Evolutionary conservation across 352 stramenopile species (phyloP).

Genomic region (Globisporangium splendens): DNA sequence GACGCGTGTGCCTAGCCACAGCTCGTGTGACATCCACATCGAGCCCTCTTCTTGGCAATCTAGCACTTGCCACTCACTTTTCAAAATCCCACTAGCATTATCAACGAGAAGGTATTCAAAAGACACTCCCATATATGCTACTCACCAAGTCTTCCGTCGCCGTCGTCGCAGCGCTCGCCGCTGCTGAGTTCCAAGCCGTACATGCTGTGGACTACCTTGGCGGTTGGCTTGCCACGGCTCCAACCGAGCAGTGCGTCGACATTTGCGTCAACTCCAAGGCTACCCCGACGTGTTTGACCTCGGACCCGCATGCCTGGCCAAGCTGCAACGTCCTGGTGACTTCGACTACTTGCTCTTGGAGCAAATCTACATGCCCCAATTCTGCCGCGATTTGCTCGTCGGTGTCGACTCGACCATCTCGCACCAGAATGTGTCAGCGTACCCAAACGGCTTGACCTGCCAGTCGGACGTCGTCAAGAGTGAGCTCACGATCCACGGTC

Average conservation of each 20-base stretch:
- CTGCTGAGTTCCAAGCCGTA: slow-evolving; percentile 1
- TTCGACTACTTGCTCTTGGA: slow-evolving; percentile 77
- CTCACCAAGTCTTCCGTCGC: neutral
- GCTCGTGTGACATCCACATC: too few species aligned
- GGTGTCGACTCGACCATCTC: slow-evolving; percentile 70
- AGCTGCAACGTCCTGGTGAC: slow-evolving; percentile 55
- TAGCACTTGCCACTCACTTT: slow-evolving; percentile 1
- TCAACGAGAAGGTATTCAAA: slow-evolving; percentile 1
- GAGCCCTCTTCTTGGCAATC: too few species aligned
- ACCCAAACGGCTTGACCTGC: slow-evolving; percentile 48
- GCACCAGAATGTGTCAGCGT: slow-evolving; percentile 65
- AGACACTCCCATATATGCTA: neutral
- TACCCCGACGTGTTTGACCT: slow-evolving; percentile 45
- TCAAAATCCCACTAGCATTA: neutral
- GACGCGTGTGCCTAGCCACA: too few species aligned
- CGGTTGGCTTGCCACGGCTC: slow-evolving; percentile 38
- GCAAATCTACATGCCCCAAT: slow-evolving; percentile 73
- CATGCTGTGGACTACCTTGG: slow-evolving; percentile 48
- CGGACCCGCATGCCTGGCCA: slow-evolving; percentile 45
- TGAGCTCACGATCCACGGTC: slow-evolving; percentile 63
- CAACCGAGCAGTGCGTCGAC: slow-evolving; percentile 58
- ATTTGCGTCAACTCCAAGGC: slow-evolving; percentile 64
- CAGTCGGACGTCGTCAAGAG: slow-evolving; percentile 32
- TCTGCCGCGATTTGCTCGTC: slow-evolving; percentile 65
- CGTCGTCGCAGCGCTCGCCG: slow-evolving; percentile 1